A percentile compares a stretch with the other conserved stretches of the same genome.
Evolutionary conservation across 1,284 basidiomycete species (phyloP).

Genomic region (Moniliella sp.): DNA sequence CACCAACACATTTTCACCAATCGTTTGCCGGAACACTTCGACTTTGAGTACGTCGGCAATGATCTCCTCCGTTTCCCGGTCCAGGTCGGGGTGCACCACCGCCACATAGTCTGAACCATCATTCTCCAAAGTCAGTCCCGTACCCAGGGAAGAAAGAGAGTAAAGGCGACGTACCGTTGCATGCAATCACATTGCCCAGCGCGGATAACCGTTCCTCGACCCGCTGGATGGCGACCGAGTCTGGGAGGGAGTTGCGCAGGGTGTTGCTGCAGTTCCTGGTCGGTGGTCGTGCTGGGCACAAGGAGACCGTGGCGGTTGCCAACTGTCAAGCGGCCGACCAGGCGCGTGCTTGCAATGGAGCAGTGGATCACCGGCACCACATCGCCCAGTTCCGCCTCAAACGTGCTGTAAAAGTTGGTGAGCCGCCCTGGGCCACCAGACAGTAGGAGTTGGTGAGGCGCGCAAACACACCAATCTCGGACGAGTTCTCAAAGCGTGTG

Average conservation of each 20-base stretch:
- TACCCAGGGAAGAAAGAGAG: not conserved
- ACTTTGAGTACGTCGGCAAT: constrained; percentile 97
- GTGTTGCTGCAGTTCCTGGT: constrained; percentile 97
- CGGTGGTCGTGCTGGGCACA: constrained; percentile 81
- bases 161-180: constrained; percentile 54
- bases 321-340: constrained; percentile 76
- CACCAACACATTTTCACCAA: constrained; percentile 81
- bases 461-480: constrained; percentile 60
- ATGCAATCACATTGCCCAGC: constrained; percentile 90
- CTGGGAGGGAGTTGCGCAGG: constrained; percentile 82
- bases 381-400: constrained; percentile 79
- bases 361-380: constrained; percentile 91
- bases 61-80: constrained; percentile 97
- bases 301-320: constrained; percentile 75
- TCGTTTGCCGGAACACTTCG: constrained; percentile 91
- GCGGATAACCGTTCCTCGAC: constrained; percentile 90
- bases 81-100: constrained; percentile 54
- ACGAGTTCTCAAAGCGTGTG: constrained; percentile 70
- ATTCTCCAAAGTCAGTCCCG: not conserved
- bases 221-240: constrained; percentile 71
- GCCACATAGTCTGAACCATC: constrained; percentile 21
- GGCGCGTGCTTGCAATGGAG: constrained; percentile 79
- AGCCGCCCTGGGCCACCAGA: constrained; percentile 63
- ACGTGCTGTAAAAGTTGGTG: constrained; percentile 95
- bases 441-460: constrained; percentile 67